Conservation (phyloP, 805 yeast species). For the Candida suzukii region DNA sequence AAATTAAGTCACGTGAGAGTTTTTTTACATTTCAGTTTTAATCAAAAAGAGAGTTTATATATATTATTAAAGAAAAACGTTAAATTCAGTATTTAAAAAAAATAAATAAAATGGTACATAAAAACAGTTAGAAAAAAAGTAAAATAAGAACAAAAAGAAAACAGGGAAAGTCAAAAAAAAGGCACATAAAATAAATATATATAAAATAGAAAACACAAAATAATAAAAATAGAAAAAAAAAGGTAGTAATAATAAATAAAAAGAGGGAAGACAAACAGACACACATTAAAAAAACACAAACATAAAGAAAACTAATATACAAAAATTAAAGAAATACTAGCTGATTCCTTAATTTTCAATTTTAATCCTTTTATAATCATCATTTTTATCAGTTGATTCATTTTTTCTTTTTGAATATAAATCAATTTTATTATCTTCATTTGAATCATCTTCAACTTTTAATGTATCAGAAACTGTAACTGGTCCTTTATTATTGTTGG, state of each 20-base stretch:
- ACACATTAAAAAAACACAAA: background rate
- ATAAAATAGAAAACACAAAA: background rate
- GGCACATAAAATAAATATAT: background rate
- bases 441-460: background rate
- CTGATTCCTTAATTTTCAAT: slow-evolving; percentile 5
- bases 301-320: background rate
- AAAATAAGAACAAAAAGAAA: too few relatives aligned
- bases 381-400: background rate
- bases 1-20: too few relatives aligned
- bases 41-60: too few relatives aligned
- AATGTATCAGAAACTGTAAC: background rate
- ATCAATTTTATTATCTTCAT: background rate
- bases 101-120: too few relatives aligned
- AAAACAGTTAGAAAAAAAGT: too few relatives aligned
- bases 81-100: too few relatives aligned
- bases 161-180: too few relatives aligned
- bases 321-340: background rate
- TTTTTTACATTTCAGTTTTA: too few relatives aligned
- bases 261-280: too few relatives aligned
- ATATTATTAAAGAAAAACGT: too few relatives aligned
- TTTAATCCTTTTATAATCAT: slow-evolving; percentile 13
- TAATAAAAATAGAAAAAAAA: background rate
- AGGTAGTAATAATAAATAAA: too few relatives aligned
- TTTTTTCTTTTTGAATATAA: background rate
- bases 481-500: background rate